phyloP scores from a whole-genome alignment of 805 yeast species.

The Starmerella tilneyi region DNA sequence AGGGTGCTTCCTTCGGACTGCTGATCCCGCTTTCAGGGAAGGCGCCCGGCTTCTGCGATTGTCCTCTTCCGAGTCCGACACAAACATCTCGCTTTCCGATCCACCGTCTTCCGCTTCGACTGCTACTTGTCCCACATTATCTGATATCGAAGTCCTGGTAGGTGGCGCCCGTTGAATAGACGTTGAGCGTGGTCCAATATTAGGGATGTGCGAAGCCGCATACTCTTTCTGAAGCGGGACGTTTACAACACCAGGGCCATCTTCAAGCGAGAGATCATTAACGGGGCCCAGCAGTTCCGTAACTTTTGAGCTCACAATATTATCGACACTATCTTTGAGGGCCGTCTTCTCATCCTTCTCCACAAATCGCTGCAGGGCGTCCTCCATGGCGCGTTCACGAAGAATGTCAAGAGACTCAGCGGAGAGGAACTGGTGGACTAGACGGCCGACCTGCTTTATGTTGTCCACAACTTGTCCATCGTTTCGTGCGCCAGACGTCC shows the following conservation, averaged over 20 bases:
- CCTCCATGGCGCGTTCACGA: constrained; percentile 64
- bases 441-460: constrained; percentile 26
- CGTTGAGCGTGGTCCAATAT: too few relatives aligned
- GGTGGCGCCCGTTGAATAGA: too few relatives aligned
- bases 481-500: constrained; percentile 7
- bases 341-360: constrained; percentile 75
- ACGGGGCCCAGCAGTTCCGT: constrained; percentile 11
- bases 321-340: constrained; percentile 38
- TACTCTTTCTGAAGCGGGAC: too few relatives aligned
- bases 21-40: too few relatives aligned
- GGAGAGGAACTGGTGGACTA: constrained; percentile 53
- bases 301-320: constrained; percentile 27
- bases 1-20: too few relatives aligned
- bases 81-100: too few relatives aligned
- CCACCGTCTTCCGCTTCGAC: too few relatives aligned
- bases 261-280: background rate
- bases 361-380: constrained; percentile 61
- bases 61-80: too few relatives aligned
- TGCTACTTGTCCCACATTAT: too few relatives aligned
- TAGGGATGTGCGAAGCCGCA: too few relatives aligned
- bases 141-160: too few relatives aligned
- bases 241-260: background rate
- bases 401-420: constrained; percentile 57
- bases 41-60: too few relatives aligned
- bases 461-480: background rate